Evolutionary conservation across 345 rosid species (phyloP).

Genomic region (Noccaea bulbosa): DNA sequence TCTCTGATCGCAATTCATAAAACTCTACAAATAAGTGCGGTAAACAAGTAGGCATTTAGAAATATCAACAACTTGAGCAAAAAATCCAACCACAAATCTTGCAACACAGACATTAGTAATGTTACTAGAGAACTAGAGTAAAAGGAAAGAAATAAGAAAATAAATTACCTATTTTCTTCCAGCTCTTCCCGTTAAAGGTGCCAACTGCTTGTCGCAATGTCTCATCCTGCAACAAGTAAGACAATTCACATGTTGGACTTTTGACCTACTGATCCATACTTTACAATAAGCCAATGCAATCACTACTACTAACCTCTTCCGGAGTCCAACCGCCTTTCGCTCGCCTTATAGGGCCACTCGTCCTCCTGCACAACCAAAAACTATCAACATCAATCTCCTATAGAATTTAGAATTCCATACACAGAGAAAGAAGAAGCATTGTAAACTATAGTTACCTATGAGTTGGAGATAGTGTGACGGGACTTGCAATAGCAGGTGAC

Average conservation of each 20-base stretch:
- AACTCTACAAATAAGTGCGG: not conserved
- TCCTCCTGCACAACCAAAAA: constrained; percentile 65
- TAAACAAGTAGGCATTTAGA: not conserved
- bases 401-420: constrained; percentile 6
- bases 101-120: not conserved
- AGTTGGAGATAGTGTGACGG: constrained; percentile 64
- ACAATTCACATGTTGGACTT: not conserved
- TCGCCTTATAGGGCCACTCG: constrained; percentile 92
- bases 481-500: constrained; percentile 78
- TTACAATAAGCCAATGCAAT: not conserved
- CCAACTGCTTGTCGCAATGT: constrained; percentile 80
- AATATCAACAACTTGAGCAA: not conserved
- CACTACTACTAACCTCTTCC: constrained; percentile 63
- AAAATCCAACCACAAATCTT: constrained; percentile 7
- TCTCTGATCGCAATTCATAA: not conserved
- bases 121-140: not conserved
- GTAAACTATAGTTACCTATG: constrained; percentile 51
- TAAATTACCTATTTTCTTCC: constrained; percentile 81
- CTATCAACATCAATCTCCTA: constrained; percentile 28
- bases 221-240: constrained; percentile 73
- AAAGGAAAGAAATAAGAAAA: constrained; percentile 19
- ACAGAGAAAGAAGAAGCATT: not conserved
- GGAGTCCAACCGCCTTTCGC: constrained; percentile 99
- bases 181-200: constrained; percentile 71
- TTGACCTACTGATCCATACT: not conserved